phyloP scores from a whole-genome alignment of 2,329 filamentous ascomycete species.

The Ophiostoma perfectum region DNA sequence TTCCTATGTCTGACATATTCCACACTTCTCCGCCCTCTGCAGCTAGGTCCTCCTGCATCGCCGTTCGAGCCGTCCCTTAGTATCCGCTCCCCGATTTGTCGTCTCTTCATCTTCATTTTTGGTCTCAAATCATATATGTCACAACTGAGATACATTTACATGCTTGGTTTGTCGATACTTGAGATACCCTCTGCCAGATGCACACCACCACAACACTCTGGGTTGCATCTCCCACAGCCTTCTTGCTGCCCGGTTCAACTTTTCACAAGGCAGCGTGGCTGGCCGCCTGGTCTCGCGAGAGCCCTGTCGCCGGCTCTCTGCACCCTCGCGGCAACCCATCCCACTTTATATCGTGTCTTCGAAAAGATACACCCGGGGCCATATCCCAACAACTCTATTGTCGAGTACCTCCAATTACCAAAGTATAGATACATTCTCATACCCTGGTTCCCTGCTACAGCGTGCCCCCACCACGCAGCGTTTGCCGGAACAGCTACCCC shows the following conservation, averaged over 20 bases:
- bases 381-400: no score
- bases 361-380: no score
- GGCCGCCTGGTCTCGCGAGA: no score
- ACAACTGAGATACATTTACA: neutral
- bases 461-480: neutral
- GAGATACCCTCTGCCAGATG: no score
- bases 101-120: neutral
- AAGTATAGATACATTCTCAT: neutral
- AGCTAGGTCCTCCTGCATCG: slow-evolving; percentile 1
- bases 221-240: neutral
- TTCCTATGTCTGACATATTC: neutral
- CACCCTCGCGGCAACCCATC: no score
- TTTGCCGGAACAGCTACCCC: slow-evolving; percentile 4
- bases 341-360: no score
- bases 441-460: neutral
- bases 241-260: neutral
- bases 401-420: no score
- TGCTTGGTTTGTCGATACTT: neutral
- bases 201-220: neutral
- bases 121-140: neutral
- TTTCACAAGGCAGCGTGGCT: neutral
- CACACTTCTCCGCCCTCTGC: neutral
- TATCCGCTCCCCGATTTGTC: slow-evolving; percentile 4
- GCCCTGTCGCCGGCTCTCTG: no score
- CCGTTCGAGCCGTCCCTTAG: slow-evolving; percentile 8